Evolutionary conservation across 306 rosid genomes (phyloP).

Genomic region (Pyrus communis): DNA sequence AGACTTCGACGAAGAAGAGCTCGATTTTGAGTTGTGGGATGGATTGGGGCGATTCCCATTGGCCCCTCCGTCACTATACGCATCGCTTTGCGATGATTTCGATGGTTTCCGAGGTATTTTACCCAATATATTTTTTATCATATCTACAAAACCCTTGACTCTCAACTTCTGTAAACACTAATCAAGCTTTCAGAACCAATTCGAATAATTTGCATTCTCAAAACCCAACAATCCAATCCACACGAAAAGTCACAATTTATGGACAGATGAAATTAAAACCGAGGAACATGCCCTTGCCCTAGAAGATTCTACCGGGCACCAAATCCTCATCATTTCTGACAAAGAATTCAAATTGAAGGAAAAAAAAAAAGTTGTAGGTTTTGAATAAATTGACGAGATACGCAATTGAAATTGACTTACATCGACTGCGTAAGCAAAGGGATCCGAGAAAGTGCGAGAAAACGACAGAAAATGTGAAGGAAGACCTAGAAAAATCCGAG

Average conservation of each 20-base stretch:
- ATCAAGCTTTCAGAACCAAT: conserved; percentile 6
- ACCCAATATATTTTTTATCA: conserved; percentile 51
- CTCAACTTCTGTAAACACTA: not conserved
- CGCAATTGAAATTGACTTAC: conserved; percentile 26
- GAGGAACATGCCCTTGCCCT: not conserved
- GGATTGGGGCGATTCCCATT: conserved; percentile 36
- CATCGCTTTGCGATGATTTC: conserved; percentile 31
- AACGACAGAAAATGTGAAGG: conserved; percentile 7
- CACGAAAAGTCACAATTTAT: not conserved
- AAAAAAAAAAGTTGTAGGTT: not conserved
- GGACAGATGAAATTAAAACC: not conserved
- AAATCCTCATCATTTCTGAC: not conserved
- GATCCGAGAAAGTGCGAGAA: conserved; percentile 8
- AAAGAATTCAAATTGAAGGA: not conserved
- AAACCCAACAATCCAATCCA: not conserved
- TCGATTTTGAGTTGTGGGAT: conserved; percentile 30
- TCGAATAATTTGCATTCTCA: conserved; percentile 15
- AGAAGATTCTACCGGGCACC: not conserved
- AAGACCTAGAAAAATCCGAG: conserved; percentile 2
- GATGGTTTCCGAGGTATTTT: conserved; percentile 54
- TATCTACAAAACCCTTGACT: conserved; percentile 28
- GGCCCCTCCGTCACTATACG: conserved; percentile 29
- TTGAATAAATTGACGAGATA: conserved; percentile 7
- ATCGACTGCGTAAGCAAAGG: conserved; percentile 5
- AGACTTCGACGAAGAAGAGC: conserved; percentile 31